These are phyloP conservation scores for Xylariales sp. DNA, from an alignment of 2,329 filamentous ascomycete genomes.

Conservation along the genomic window DNA sequence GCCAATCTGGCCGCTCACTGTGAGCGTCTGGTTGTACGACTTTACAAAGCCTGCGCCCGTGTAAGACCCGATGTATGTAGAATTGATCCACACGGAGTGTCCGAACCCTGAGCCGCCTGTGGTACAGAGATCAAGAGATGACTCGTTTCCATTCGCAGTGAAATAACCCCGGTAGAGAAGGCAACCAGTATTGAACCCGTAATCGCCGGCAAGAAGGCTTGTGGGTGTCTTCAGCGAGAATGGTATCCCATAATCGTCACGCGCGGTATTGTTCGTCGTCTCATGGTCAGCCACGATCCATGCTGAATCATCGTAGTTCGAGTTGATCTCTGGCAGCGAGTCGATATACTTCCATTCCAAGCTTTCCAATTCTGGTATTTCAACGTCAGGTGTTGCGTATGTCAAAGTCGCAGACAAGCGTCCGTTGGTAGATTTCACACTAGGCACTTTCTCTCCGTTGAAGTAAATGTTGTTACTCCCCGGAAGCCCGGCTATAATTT, in stretches of 20 bases:
- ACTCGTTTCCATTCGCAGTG: constrained; percentile 57
- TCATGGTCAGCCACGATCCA: constrained; percentile 59
- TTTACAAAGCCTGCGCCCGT: constrained; percentile 14
- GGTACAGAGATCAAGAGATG: constrained; percentile 50
- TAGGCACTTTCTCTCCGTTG: constrained; percentile 49
- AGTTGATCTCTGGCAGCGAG: constrained; percentile 63
- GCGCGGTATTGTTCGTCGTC: constrained; percentile 53
- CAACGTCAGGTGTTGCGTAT: constrained; percentile 25
- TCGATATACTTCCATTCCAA: constrained; percentile 67
- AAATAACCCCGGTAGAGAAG: constrained; percentile 70
- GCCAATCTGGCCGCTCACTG: constrained; percentile 14
- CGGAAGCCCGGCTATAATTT: constrained; percentile 59
- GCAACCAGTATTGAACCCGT: constrained; percentile 67
- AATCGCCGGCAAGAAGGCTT: constrained; percentile 65
- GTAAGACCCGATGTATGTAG: constrained; percentile 51
- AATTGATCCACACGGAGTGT: constrained; percentile 65
- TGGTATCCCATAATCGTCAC: constrained; percentile 4
- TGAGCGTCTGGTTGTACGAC: constrained; percentile 43
- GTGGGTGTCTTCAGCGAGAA: constrained; percentile 46
- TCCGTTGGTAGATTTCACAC: constrained; percentile 27
- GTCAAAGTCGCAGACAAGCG: constrained; percentile 21
- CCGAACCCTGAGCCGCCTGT: constrained; percentile 67
- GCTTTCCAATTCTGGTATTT: constrained; percentile 51
- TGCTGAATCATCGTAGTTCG: constrained; percentile 60
- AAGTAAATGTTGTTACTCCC: constrained; percentile 51